Conservation (phyloP, 148 eudicot species). For the Nepenthes mirabilis region DNA sequence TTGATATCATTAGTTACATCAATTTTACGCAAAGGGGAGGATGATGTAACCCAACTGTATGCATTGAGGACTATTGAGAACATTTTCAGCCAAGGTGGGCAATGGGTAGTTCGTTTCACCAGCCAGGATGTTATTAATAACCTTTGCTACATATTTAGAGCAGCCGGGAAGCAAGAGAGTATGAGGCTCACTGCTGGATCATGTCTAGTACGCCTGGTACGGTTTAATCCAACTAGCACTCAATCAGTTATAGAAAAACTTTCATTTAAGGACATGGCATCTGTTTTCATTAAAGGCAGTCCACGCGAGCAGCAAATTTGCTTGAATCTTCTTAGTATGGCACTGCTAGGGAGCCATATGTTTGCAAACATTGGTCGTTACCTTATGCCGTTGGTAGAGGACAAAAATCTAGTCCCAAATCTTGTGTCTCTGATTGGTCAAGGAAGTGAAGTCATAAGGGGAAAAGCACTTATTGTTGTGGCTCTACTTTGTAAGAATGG, state of each 20-base stretch:
- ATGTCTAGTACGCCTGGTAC: slow-evolving; percentile 75
- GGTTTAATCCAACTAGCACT: slow-evolving; percentile 61
- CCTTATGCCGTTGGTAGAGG: slow-evolving; percentile 66
- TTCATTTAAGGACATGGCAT: slow-evolving; percentile 60
- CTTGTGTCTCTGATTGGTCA: slow-evolving; percentile 78
- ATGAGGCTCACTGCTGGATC: slow-evolving; percentile 87
- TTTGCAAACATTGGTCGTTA: slow-evolving; percentile 56
- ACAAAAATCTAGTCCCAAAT: slow-evolving; percentile 71
- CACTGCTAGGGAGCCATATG: slow-evolving; percentile 59
- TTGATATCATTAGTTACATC: slow-evolving; percentile 75
- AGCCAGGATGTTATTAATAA: slow-evolving; percentile 81
- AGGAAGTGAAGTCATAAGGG: slow-evolving; percentile 79
- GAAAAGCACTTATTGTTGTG: slow-evolving; percentile 84
- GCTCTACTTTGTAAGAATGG: slow-evolving; percentile 78
- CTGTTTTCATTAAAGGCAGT: slow-evolving; percentile 70
- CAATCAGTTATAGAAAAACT: slow-evolving; percentile 69
- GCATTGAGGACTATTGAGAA: slow-evolving; percentile 94
- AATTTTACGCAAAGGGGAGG: slow-evolving; percentile 85
- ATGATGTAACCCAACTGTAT: slow-evolving; percentile 87
- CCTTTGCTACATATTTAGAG: slow-evolving; percentile 76
- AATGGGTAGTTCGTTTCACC: slow-evolving; percentile 87
- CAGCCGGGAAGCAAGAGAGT: slow-evolving; percentile 86
- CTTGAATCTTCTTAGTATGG: slow-evolving; percentile 79
- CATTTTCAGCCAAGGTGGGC: slow-evolving; percentile 83
- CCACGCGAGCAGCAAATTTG: slow-evolving; percentile 93